Percentiles rank a stretch among this genome's conserved stretches.
phyloP scores from a whole-genome alignment of 1,284 basidiomycete species.

The Apiotrichum gracile region DNA sequence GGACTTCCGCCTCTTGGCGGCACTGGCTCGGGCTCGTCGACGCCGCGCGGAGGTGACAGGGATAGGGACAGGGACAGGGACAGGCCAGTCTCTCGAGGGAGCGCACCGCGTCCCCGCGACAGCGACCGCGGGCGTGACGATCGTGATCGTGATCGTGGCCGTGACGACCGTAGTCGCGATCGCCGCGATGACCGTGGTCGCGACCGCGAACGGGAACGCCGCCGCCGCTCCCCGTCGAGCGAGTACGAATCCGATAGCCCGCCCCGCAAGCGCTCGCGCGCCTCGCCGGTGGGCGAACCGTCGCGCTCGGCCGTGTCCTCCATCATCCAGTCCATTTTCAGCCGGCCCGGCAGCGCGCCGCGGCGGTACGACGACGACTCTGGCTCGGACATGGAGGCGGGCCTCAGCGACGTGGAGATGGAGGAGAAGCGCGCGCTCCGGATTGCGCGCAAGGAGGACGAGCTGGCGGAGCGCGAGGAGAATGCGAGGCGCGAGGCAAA shows the following conservation, averaged over 20 bases:
- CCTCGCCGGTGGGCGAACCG: neutral
- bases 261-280: slow-evolving; percentile 5
- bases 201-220: neutral
- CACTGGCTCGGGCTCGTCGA: neutral
- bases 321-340: slow-evolving; percentile 19
- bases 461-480: slow-evolving; percentile 36
- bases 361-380: slow-evolving; percentile 20
- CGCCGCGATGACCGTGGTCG: neutral
- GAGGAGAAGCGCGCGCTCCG: slow-evolving; percentile 34
- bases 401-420: slow-evolving; percentile 35
- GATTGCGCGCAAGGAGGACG: slow-evolving; percentile 39
- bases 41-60: neutral
- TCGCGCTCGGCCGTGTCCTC: slow-evolving; percentile 10
- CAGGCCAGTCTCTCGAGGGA: neutral
- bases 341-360: slow-evolving; percentile 10
- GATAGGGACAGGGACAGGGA: neutral
- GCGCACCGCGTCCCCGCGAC: no score
- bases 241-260: slow-evolving; percentile 8
- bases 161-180: neutral
- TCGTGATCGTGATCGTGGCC: neutral
- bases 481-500: slow-evolving; percentile 28
- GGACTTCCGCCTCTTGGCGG: neutral
- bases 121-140: no score
- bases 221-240: neutral
- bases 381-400: slow-evolving; percentile 42